Conservation (phyloP, 768 basidiomycete species). For the Suillus decipiens region DNA sequence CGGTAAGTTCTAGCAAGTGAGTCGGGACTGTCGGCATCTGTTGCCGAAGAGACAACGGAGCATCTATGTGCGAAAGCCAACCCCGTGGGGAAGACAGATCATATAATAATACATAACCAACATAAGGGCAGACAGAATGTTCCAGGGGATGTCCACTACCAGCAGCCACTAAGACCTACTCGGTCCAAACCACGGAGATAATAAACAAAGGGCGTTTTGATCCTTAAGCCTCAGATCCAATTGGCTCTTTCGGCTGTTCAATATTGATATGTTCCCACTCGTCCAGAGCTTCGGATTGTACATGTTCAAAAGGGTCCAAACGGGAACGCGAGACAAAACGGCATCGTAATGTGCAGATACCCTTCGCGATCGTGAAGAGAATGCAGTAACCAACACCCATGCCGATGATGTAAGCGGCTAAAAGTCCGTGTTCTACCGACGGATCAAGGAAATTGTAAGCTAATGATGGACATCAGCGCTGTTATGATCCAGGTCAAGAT, state of each 20-base stretch:
- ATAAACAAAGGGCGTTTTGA: background rate
- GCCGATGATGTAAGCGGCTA: conserved; percentile 66
- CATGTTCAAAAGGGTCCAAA: conserved; percentile 11
- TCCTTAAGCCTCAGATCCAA: conserved; percentile 17
- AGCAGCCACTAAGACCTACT: background rate
- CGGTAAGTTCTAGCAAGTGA: background rate
- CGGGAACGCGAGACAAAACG: conserved; percentile 27
- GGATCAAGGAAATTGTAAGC: conserved; percentile 72
- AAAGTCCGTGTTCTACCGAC: conserved; percentile 34
- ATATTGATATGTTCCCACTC: conserved; percentile 49
- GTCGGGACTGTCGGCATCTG: background rate
- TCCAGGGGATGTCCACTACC: background rate
- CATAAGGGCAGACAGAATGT: background rate
- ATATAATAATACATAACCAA: conserved; percentile 1
- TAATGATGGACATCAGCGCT: conserved; percentile 28
- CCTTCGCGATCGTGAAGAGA: conserved; percentile 52
- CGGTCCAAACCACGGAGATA: background rate
- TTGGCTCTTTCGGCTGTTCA: conserved; percentile 19
- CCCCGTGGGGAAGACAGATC: background rate
- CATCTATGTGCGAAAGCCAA: background rate
- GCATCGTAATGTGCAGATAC: conserved; percentile 40
- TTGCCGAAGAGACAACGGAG: no score
- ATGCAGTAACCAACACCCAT: conserved; percentile 53
- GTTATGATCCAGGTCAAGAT: no score
- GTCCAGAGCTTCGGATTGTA: conserved; percentile 32